phyloP scores from a whole-genome alignment of 2,329 filamentous ascomycete species.

The Botryotinia calthae region DNA sequence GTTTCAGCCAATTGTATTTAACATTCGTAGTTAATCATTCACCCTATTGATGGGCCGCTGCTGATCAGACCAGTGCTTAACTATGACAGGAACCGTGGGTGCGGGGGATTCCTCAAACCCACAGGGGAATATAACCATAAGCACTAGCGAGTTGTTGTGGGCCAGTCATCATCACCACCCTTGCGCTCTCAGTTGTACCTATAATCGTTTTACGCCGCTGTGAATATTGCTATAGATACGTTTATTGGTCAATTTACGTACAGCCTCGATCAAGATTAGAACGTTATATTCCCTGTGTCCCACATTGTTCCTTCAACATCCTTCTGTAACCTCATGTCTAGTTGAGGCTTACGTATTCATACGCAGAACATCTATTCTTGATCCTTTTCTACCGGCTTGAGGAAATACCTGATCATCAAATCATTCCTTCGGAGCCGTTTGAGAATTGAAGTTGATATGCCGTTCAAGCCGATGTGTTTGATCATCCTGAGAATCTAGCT shows the following conservation, averaged over 20 bases:
- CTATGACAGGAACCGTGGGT: neutral
- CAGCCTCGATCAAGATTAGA: slow-evolving; percentile 6
- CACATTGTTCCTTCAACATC: slow-evolving; percentile 18
- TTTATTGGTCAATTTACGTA: slow-evolving; percentile 3
- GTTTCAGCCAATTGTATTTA: neutral
- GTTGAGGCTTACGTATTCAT: neutral
- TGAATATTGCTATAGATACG: neutral
- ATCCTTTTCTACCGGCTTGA: neutral
- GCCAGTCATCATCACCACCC: neutral
- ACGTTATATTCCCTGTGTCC: neutral
- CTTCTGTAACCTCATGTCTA: slow-evolving; percentile 16
- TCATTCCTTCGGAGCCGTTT: slow-evolving; percentile 1
- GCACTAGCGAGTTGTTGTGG: neutral
- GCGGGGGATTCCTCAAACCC: neutral
- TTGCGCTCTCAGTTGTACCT: neutral
- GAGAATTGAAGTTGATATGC: slow-evolving; percentile 15
- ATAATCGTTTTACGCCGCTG: neutral
- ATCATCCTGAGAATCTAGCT: neutral
- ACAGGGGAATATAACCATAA: neutral
- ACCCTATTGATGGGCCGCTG: neutral
- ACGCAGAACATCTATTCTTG: slow-evolving; percentile 3
- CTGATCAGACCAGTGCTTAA: neutral
- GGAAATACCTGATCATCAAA: neutral
- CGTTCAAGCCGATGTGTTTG: neutral
- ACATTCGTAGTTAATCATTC: neutral